Evolutionary conservation across 345 rosid genomes (phyloP).

Genomic region (Eucalyptus globulus): DNA sequence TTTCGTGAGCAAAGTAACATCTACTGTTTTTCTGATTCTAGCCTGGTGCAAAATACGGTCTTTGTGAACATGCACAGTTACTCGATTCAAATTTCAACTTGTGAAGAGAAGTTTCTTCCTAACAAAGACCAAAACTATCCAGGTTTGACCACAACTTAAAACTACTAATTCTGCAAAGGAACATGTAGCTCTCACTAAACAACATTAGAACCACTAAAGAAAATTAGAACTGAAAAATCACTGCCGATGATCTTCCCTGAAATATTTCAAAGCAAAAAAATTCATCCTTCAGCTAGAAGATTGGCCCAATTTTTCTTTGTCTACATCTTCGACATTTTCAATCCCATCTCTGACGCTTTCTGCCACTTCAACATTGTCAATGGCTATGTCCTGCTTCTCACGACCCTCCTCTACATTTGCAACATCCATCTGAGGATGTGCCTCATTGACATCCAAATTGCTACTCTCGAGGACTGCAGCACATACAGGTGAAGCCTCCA

Average conservation of each 20-base stretch:
- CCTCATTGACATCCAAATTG: neutral
- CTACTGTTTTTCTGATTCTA: neutral
- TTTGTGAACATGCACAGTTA: neutral
- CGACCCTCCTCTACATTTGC: neutral
- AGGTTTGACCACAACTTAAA: neutral
- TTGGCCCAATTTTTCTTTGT: neutral
- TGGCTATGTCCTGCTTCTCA: neutral
- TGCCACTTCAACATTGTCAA: neutral
- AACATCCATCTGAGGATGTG: neutral
- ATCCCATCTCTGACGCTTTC: neutral
- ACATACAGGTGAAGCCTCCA: neutral
- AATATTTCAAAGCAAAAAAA: neutral
- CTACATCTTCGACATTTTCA: neutral
- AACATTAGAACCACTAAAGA: neutral
- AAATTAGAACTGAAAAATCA: neutral
- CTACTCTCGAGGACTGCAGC: constrained; percentile 2
- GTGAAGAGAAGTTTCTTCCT: neutral
- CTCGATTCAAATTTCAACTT: neutral
- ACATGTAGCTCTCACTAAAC: neutral
- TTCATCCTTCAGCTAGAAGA: neutral
- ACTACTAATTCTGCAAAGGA: neutral
- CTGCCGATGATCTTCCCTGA: neutral
- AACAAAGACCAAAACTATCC: neutral
- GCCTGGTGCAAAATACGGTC: neutral
- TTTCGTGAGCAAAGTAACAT: neutral